Evolutionary conservation across 352 stramenopile genomes (phyloP).

Genomic region (Globisporangium irregulare): DNA sequence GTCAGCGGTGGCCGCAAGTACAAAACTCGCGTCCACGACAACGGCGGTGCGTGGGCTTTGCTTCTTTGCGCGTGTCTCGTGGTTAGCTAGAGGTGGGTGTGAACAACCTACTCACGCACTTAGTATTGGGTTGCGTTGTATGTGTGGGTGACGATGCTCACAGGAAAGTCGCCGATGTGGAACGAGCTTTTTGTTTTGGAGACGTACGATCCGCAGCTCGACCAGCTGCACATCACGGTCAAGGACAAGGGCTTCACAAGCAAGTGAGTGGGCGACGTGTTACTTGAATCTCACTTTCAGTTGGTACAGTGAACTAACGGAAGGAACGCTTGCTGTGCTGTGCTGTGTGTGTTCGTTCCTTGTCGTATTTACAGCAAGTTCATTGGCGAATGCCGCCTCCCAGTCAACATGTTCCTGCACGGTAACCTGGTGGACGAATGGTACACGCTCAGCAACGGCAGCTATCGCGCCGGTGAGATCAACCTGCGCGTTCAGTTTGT

Average conservation of each 20-base stretch:
- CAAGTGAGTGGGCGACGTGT: conserved; percentile 21
- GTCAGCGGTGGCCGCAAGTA: conserved; percentile 51
- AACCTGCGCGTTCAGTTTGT: conserved; percentile 79
- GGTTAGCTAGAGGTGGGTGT: not conserved
- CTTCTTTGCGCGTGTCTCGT: not conserved
- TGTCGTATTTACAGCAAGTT: conserved; percentile 33
- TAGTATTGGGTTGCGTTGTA: not conserved
- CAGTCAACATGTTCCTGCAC: conserved; percentile 70
- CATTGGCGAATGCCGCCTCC: conserved; percentile 69
- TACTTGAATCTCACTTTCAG: not conserved
- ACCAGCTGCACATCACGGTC: conserved; percentile 72
- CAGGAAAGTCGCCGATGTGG: conserved; percentile 72
- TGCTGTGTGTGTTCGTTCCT: not conserved
- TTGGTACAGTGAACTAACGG: not conserved
- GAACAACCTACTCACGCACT: not conserved
- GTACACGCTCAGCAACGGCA: conserved; percentile 74
- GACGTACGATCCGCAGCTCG: conserved; percentile 66
- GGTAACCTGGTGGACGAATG: conserved; percentile 74
- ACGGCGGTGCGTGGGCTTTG: conserved; percentile 50
- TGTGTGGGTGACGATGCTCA: not conserved
- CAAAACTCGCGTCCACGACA: conserved; percentile 82
- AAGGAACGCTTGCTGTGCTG: not conserved
- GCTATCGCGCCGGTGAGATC: conserved; percentile 64
- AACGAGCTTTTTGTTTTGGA: conserved; percentile 83
- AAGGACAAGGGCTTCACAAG: conserved; percentile 86